Percentiles rank a stretch among this genome's conserved stretches.
Evolutionary conservation across 805 yeast genomes (phyloP).

Genomic region (Lipomyces sp.): DNA sequence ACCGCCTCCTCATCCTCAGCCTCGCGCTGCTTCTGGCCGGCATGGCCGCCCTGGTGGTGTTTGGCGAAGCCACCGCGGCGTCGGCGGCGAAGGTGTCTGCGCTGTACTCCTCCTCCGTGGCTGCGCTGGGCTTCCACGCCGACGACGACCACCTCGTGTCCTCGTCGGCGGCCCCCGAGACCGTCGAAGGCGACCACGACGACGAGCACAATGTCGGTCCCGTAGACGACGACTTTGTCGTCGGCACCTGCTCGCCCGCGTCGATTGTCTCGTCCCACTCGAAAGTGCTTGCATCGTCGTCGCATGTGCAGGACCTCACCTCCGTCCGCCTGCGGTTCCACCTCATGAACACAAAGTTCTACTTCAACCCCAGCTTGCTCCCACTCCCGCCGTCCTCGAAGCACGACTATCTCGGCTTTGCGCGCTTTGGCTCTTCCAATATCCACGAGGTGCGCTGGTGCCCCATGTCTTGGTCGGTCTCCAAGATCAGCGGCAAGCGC

Average conservation of each 20-base stretch:
- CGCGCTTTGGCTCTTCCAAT: slow-evolving; percentile 1
- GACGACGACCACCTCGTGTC: too few species aligned
- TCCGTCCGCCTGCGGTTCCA: slow-evolving; percentile 5
- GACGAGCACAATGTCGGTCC: too few species aligned
- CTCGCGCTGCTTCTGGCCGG: too few species aligned
- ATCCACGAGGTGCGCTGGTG: slow-evolving; percentile 16
- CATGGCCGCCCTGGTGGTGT: too few species aligned
- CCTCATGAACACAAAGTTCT: neutral
- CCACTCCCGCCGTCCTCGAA: slow-evolving; percentile 6
- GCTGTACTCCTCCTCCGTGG: too few species aligned
- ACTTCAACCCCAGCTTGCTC: slow-evolving; percentile 8
- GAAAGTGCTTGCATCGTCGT: neutral
- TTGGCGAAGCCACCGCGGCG: too few species aligned
- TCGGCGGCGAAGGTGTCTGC: too few species aligned
- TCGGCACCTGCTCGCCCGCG: neutral
- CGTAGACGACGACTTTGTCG: neutral
- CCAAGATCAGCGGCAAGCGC: slow-evolving; percentile 5
- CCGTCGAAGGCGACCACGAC: too few species aligned
- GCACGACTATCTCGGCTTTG: slow-evolving; percentile 3
- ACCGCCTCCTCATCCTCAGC: too few species aligned
- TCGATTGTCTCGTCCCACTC: slow-evolving; percentile 1
- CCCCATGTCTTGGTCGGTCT: slow-evolving; percentile 1
- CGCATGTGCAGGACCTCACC: slow-evolving; percentile 2
- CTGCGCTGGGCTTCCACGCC: too few species aligned
- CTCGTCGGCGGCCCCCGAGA: too few species aligned